These are phyloP conservation scores for Decorospora gaudefroyi DNA, from an alignment of 2,329 filamentous ascomycete species.

Conservation along the genomic window DNA sequence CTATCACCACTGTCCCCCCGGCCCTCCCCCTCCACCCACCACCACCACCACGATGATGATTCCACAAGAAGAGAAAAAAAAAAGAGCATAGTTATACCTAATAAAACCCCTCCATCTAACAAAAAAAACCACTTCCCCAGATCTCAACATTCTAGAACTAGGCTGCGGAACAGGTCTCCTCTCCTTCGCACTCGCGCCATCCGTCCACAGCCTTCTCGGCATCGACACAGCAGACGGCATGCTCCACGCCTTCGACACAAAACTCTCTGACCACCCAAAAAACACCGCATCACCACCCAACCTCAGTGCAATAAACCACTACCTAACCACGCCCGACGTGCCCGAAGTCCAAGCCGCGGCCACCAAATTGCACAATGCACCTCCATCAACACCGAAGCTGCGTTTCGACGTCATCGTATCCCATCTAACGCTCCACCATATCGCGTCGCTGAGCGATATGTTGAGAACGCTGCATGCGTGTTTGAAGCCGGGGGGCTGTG, in stretches of 20 bases:
- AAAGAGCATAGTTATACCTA: background rate
- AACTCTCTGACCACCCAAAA: slow-evolving; percentile 44
- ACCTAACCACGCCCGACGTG: slow-evolving; percentile 58
- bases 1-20: background rate
- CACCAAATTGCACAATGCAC: slow-evolving; percentile 38
- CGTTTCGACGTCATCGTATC: slow-evolving; percentile 58
- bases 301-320: slow-evolving; percentile 53
- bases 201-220: slow-evolving; percentile 55
- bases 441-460: slow-evolving; percentile 52
- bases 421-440: slow-evolving; percentile 62
- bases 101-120: background rate
- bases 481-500: slow-evolving; percentile 54
- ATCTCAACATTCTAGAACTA: slow-evolving; percentile 59
- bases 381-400: slow-evolving; percentile 29
- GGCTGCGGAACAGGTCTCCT: slow-evolving; percentile 63
- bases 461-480: slow-evolving; percentile 55
- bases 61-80: background rate
- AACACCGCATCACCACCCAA: slow-evolving; percentile 42
- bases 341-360: slow-evolving; percentile 35
- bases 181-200: slow-evolving; percentile 55
- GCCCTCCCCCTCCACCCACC: too few species aligned
- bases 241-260: slow-evolving; percentile 57
- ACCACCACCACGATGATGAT: too few species aligned
- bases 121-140: slow-evolving; percentile 10
- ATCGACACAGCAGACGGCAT: slow-evolving; percentile 61